A percentile compares a stretch with the other conserved stretches of the same genome.
Evolutionary conservation across 129 eudicot species (phyloP).

Genomic region (Kitagawia praeruptora): DNA sequence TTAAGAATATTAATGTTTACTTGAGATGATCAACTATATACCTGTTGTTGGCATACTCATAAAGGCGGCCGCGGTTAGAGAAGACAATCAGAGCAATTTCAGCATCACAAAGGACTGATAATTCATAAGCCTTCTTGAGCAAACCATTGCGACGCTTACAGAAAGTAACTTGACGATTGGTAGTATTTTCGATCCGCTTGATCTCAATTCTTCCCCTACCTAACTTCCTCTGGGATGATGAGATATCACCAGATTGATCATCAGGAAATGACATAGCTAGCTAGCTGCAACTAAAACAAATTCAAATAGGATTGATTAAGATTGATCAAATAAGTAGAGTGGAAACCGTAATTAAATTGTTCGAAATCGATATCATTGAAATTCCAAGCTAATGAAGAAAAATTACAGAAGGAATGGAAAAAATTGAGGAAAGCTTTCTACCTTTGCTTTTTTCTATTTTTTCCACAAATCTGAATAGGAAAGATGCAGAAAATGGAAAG

Average conservation of each 20-base stretch:
- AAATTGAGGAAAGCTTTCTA: conserved; percentile 20
- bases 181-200: conserved; percentile 93
- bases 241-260: conserved; percentile 48
- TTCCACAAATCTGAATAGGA: conserved; percentile 48
- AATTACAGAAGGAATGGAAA: not conserved
- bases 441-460: conserved; percentile 20
- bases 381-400: not conserved
- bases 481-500: conserved; percentile 69
- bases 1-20: not conserved
- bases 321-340: not conserved
- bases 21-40: conserved; percentile 1
- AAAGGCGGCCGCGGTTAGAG: conserved; percentile 88
- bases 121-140: conserved; percentile 85
- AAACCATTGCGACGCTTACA: conserved; percentile 86
- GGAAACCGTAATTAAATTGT: not conserved
- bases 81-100: conserved; percentile 87
- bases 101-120: conserved; percentile 95
- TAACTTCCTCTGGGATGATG: conserved; percentile 55
- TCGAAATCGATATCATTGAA: not conserved
- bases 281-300: conserved; percentile 1
- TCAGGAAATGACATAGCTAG: conserved; percentile 42
- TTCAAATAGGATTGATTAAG: not conserved
- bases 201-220: conserved; percentile 91
- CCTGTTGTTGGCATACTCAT: conserved; percentile 97
- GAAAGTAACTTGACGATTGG: conserved; percentile 92